Base-by-base conservation (phyloP, 2,329 filamentous ascomycete genomes). In the Periconia digitata region DNA sequence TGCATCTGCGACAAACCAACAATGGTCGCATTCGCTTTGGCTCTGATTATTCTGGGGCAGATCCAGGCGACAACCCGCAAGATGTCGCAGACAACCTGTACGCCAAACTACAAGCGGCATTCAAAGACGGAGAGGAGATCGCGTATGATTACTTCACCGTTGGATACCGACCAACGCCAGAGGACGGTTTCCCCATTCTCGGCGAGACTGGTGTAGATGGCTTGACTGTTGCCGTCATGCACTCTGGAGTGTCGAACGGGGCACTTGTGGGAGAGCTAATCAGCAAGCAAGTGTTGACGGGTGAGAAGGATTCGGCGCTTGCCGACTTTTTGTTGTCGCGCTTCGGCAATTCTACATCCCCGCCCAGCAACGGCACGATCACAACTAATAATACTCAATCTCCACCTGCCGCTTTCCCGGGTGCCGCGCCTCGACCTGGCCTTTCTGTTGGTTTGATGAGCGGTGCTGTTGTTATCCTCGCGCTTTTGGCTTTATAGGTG, bases 191-290 rank as follows among this genome's bases (percentile, higher is more conserved):
- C 23, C 46, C 46, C 1, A 49, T 49, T n/a, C 24, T 49, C 3
- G 46, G 46, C 20, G 41, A 44, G 16, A 49, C 46, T 8, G 46
- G 46, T 10, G 36, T 49, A 21, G 21, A 49, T 40, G 46, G 46
- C n/a, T 41, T 49, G 27, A 44, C 36, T 12, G 41, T 49, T 8
- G 46, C 46, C 13, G 41, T 44, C 5, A 49, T 49, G 46, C 46
- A 49, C 21, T 44, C 41, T 21, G 46, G 46, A 8, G 46, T 49
- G 3, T 40, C 46, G 6, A 49, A 49, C 13, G 46, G 41, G 2
- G 46, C 46, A 8, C 35, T 49, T 21, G 46, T 49, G 5, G 46
- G 46, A 23, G 35, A 49, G 27, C 18, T 49, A 15, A 40, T 49
- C 13, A 44, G 36, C 41, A 44, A 44, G 12, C 20, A 34, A 20